Evolutionary conservation across 1,284 basidiomycete genomes (phyloP), one percentile per base, ranked within the genome.

Genomic region (Leccinum angustisporum): DNA sequence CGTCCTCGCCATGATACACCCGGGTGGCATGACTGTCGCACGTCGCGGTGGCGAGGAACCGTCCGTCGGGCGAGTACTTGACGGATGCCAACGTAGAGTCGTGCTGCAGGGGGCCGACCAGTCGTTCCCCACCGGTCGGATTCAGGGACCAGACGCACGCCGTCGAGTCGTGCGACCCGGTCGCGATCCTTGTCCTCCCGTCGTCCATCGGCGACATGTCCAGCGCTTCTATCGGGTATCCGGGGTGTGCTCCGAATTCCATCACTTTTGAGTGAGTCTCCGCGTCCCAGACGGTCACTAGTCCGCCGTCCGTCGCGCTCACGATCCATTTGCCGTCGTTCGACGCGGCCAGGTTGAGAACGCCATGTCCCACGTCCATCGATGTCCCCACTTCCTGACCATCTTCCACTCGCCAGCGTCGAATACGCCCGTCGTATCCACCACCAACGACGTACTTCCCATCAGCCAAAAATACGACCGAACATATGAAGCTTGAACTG

Each of bases 61-160:
- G 52, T 34, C 63, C 63, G 30, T 67, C n/a, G 0, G 51, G 54
- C 5, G 63, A 65, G 48, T 61, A 63, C 16, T 61, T 65, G 16
- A 46, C 48, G 0, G 53, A 56, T 6, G 34, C 36, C 7, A 62
- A 56, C 16, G 11, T 8, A 21, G 30, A 13, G 14, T 58, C 30
- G 7, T 65, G 62, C 33, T 38, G 11, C 50, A 62, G 46, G 3
- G 65, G 62, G 1, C 43, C 46, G 1, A 62, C 57, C 0, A 67
- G 31, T 25, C 34, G 53, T 36, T 56, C 14, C 8, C 63, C 63
- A 21, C 52, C 43, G 13, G 46, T 48, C 46, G 21, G 7, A 25
- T 27, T 43, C 16, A 65, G 27, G 1, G 50, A 65, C 66, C 63
- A 65, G 31, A 67, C 13, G 14, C 53, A 62, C 8, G 27, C 58